Evolutionary conservation across 192 early-diverging fungal species (phyloP).

Genomic region (Entophlyctis helioformis): DNA sequence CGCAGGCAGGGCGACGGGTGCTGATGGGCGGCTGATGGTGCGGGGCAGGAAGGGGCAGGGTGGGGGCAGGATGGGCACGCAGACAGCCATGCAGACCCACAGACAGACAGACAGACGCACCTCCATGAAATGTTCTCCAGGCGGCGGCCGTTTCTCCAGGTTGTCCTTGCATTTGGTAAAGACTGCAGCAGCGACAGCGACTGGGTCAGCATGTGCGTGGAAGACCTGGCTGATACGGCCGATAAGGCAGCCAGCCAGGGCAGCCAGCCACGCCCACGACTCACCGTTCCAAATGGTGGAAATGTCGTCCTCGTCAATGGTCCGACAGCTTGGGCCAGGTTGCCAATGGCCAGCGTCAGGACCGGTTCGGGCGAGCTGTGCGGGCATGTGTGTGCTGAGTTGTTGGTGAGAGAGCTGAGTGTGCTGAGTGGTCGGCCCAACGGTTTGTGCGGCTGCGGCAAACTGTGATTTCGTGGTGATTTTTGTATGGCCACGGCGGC

Average conservation of each 20-base stretch:
- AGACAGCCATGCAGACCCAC: neutral
- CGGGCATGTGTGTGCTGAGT: too few relatives aligned
- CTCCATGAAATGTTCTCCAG: slow-evolving; percentile 29
- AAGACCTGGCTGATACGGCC: too few relatives aligned
- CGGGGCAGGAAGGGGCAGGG: neutral
- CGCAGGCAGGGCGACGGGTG: too few relatives aligned
- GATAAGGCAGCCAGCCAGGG: neutral
- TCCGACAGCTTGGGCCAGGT: slow-evolving; percentile 17
- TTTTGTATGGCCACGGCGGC: too few relatives aligned
- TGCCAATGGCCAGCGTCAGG: slow-evolving; percentile 21
- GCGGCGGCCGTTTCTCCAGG: slow-evolving; percentile 24
- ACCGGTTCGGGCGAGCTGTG: slow-evolving; percentile 21
- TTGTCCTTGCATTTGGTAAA: slow-evolving; percentile 35
- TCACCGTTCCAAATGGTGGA: slow-evolving; percentile 23
- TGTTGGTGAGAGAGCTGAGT: too few relatives aligned
- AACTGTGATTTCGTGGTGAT: too few relatives aligned
- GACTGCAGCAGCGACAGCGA: slow-evolving; percentile 3
- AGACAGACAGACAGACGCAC: slow-evolving; percentile 1
- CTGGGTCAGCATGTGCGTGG: neutral
- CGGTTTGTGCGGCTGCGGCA: too few relatives aligned
- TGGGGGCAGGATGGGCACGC: neutral
- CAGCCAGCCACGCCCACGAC: neutral
- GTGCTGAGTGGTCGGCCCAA: too few relatives aligned
- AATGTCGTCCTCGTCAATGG: slow-evolving; percentile 20
- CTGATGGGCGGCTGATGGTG: neutral